These are phyloP conservation scores for Sequoiadendron giganteum DNA, from an alignment of 75 land plant genomes.

Conservation along the genomic window DNA sequence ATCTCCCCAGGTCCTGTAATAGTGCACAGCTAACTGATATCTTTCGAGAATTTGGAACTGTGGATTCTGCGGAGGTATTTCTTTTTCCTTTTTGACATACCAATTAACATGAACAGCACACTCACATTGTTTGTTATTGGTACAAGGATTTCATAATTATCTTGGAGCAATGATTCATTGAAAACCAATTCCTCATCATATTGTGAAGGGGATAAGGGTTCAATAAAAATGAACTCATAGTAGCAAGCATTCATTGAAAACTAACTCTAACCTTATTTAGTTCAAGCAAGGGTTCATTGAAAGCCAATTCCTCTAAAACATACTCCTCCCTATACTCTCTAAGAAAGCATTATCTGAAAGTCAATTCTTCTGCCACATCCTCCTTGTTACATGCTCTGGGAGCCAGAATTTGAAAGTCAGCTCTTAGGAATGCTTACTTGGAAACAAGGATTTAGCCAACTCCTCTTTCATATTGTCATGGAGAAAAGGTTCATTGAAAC, in stretches of 20 bases:
- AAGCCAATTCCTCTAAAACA: too few species aligned
- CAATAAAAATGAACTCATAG: too few species aligned
- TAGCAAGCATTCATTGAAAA: not conserved
- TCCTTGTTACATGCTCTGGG: too few species aligned
- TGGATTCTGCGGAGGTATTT: slow-evolving; percentile 30
- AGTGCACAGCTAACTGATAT: slow-evolving; percentile 22
- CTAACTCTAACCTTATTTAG: not conserved
- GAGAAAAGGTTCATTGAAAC: not conserved
- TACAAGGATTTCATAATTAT: not conserved
- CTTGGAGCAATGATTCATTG: not conserved
- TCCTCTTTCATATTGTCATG: not conserved
- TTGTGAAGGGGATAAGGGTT: too few species aligned
- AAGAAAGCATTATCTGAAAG: not conserved
- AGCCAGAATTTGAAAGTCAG: too few species aligned
- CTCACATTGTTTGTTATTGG: not conserved
- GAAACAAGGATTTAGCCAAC: not conserved
- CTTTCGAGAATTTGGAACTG: slow-evolving; percentile 23
- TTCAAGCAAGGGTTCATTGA: too few species aligned
- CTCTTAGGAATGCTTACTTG: not conserved
- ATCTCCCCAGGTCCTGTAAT: slow-evolving; percentile 24
- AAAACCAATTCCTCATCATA: not conserved
- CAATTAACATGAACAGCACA: not conserved
- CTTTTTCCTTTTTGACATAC: not conserved
- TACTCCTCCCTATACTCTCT: too few species aligned
- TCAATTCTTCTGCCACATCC: not conserved